Evolutionary conservation across 2,329 filamentous ascomycete species (phyloP), one percentile per base, ranked within the genome.

Genomic region (Pseudogymnoascus pannorum): DNA sequence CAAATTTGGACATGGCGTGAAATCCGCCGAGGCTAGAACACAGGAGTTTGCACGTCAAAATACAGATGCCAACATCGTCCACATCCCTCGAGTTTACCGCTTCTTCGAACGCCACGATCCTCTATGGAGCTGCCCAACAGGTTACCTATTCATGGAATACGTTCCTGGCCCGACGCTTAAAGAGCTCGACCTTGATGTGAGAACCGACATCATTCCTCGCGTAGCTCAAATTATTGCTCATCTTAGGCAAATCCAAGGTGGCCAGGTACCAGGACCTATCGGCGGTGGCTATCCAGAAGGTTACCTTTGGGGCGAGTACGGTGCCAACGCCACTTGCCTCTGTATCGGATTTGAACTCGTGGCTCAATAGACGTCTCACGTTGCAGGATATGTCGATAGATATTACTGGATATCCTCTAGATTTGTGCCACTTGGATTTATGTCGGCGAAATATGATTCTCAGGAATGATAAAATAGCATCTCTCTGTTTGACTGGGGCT

Each of bases 91-190:
- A 14, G 61, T 70, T 26, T 64, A 66, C 58, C 66, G 66, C 42
- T 69, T 64, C 54, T 62, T 70, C 24, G 31, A 64, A 20, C 22
- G 42, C 4, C 58, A 31, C n/a, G 60, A 60, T 18, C 36, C 31
- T 1, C 5, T 6, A 7, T 20, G 3, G 16, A 9, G 16, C 18
- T 40, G 4, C 1, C n/a, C n/a, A 22, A 61, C 26, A 57, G 67
- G 67, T 12, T 71, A 65, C 26, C 60, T 70, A 2, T 69, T 69
- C 36, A 70, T 68, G 66, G 65, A 69, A 20, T 69, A 69, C 51
- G 59, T 69, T 35, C 61, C 63, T 4, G 64, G 67, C 0, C 62
- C 60, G 62, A 65, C 33, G 16, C 36, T 69, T 20, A 35, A 61
- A 7, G 59, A 64, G 8, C 9, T 68, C 3, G 62, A 67, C 36